These are phyloP conservation scores for Tephrocybe rancida DNA, from an alignment of 768 basidiomycete genomes.

Conservation along the genomic window DNA sequence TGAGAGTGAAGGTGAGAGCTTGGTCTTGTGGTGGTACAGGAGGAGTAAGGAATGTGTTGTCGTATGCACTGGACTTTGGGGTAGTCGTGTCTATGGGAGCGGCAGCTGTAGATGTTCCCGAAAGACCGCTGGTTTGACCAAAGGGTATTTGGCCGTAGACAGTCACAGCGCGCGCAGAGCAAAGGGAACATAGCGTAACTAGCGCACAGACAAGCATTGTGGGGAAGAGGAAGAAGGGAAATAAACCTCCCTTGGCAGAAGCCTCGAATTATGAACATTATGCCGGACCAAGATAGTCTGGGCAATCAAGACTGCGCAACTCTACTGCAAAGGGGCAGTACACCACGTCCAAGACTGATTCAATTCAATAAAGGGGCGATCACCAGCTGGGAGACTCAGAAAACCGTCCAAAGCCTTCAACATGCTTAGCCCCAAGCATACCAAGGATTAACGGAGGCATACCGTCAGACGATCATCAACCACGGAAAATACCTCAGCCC, in stretches of 20 bases:
- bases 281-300: too few species aligned
- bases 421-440: too few species aligned
- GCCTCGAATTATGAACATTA: background rate
- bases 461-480: too few species aligned
- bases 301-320: too few species aligned
- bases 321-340: too few species aligned
- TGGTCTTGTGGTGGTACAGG: conserved; percentile 48
- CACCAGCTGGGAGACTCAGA: too few species aligned
- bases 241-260: background rate
- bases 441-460: too few species aligned
- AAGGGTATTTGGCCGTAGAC: conserved; percentile 31
- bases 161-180: conserved; percentile 20
- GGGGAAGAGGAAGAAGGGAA: background rate
- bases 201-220: background rate
- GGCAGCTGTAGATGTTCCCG: conserved; percentile 15
- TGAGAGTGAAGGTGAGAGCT: conserved; percentile 42
- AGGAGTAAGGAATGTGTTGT: conserved; percentile 46
- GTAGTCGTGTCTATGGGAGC: conserved; percentile 24
- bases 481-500: too few species aligned
- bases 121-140: conserved; percentile 1
- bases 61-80: conserved; percentile 37
- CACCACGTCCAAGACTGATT: too few species aligned
- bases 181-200: background rate
- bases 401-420: too few species aligned
- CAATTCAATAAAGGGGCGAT: too few species aligned